Conservation (phyloP, 768 basidiomycete species). For the Amanita phalloides region DNA sequence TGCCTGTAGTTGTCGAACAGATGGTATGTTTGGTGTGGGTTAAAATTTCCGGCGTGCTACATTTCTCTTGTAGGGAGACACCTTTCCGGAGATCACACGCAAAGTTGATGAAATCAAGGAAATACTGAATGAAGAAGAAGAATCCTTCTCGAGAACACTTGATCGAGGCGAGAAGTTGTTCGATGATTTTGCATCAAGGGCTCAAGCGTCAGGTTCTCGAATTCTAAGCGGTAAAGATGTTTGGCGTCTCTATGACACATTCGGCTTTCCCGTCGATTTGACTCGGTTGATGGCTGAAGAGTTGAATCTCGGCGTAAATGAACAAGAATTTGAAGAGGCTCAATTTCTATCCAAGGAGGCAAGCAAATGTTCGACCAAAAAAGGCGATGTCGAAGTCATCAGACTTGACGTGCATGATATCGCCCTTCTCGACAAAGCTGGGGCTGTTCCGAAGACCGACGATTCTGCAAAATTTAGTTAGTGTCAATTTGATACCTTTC, state of each 20-base stretch:
- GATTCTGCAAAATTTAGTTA: conserved; percentile 87
- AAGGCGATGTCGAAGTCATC: conserved; percentile 53
- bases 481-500: conserved; percentile 14
- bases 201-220: conserved; percentile 48
- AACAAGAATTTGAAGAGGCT: conserved; percentile 82
- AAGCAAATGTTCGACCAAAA: conserved; percentile 76
- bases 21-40: conserved; percentile 48
- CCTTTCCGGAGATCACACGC: conserved; percentile 90
- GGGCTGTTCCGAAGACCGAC: conserved; percentile 78
- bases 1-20: conserved; percentile 82
- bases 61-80: conserved; percentile 44
- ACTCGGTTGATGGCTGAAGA: conserved; percentile 98
- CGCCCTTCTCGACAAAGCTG: conserved; percentile 72
- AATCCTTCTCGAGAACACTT: conserved; percentile 93
- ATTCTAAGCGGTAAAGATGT: conserved; percentile 86
- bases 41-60: background rate
- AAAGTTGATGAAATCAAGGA: conserved; percentile 80
- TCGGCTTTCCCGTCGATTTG: conserved; percentile 94
- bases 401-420: conserved; percentile 96
- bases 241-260: conserved; percentile 97
- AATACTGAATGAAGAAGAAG: conserved; percentile 95
- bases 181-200: conserved; percentile 69
- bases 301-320: conserved; percentile 72
- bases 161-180: conserved; percentile 96
- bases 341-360: conserved; percentile 85